These are phyloP conservation scores for Pichia inconspicua DNA, from an alignment of 1,139 yeast genomes.

Conservation along the genomic window DNA sequence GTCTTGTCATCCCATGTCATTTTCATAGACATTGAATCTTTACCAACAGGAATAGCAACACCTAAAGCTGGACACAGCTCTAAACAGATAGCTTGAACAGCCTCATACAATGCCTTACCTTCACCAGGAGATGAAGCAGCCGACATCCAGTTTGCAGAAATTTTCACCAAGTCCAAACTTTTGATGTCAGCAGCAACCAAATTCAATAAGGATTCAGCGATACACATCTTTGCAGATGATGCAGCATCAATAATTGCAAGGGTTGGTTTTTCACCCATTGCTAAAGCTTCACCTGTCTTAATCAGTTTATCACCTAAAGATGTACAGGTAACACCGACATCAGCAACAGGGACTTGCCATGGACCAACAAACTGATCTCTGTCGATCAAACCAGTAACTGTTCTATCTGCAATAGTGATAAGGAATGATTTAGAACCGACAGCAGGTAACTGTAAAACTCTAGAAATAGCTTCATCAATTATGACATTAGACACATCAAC, in stretches of 20 bases:
- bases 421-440: constrained; percentile 94
- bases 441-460: constrained; percentile 84
- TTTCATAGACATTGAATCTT: constrained; percentile 99
- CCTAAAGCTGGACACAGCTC: constrained; percentile 93
- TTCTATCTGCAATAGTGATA: constrained; percentile 95
- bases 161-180: constrained; percentile 64
- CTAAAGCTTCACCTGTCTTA: constrained; percentile 89
- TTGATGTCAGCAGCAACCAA: constrained; percentile 85
- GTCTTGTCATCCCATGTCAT: constrained; percentile 95
- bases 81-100: constrained; percentile 92
- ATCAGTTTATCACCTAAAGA: constrained; percentile 70
- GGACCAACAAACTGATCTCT: constrained; percentile 99
- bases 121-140: constrained; percentile 95
- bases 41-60: constrained; percentile 92
- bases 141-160: constrained; percentile 99
- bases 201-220: constrained; percentile 90
- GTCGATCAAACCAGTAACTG: constrained; percentile 92
- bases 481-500: constrained; percentile 28
- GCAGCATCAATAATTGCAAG: constrained; percentile 85
- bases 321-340: constrained; percentile 93
- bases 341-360: constrained; percentile 99
- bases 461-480: constrained; percentile 57
- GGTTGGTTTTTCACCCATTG: constrained; percentile 95
- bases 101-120: constrained; percentile 91
- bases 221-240: constrained; percentile 95